Percentiles rank a stretch among this genome's conserved stretches.
Conservation (phyloP, 2,329 filamentous ascomycete species). For the Ophiostoma australiae region DNA sequence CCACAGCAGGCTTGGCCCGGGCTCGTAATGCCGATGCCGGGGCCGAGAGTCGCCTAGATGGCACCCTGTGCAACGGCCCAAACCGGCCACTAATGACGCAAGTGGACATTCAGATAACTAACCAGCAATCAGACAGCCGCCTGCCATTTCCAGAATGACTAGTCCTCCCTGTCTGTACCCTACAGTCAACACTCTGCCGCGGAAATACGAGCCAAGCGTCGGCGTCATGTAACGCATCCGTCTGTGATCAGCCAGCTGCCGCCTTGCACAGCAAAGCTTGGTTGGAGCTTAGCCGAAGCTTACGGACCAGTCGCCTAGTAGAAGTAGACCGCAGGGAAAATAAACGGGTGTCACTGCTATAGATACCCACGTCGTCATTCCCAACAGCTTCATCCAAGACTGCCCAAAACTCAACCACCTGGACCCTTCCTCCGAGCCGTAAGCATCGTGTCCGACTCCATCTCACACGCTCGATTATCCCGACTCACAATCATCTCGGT, state of each 20-base stretch:
- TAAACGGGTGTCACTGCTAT: not conserved
- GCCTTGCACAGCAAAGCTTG: not conserved
- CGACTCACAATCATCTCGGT: slow-evolving; percentile 11
- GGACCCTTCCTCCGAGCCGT: not conserved
- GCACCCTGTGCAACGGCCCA: not conserved
- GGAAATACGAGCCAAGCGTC: slow-evolving; percentile 6
- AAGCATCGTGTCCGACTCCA: slow-evolving; percentile 9
- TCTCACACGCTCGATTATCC: not conserved
- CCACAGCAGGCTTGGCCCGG: not conserved
- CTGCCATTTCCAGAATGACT: not conserved
- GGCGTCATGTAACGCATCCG: not conserved
- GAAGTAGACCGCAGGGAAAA: not conserved
- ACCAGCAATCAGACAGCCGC: not conserved
- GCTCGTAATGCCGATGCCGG: not conserved
- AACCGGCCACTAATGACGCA: slow-evolving; percentile 4
- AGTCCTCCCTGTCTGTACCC: not conserved
- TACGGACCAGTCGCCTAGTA: too few species aligned
- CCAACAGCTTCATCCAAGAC: too few species aligned
- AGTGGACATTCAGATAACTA: not conserved
- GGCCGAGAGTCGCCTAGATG: slow-evolving; percentile 6
- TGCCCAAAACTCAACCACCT: not conserved
- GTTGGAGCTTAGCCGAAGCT: not conserved
- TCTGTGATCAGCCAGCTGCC: not conserved
- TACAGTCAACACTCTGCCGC: not conserved
- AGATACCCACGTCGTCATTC: not conserved